A percentile compares a stretch with the other conserved stretches of the same genome.
phyloP scores from a whole-genome alignment of 495 filamentous ascomycete species.

The Acidomyces sp. region DNA sequence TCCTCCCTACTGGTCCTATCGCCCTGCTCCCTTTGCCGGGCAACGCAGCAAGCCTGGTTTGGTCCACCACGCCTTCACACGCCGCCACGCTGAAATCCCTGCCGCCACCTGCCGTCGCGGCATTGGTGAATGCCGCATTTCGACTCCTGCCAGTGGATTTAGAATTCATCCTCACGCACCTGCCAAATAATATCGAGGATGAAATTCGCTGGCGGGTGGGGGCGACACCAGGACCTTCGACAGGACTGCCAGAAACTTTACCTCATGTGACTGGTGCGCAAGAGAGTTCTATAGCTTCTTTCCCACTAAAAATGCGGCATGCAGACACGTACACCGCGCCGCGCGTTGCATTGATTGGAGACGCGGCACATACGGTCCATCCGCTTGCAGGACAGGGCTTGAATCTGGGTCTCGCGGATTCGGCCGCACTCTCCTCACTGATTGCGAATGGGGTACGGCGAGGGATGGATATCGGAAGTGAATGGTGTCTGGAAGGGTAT shows the following conservation, averaged over 20 bases:
- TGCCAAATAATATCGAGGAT: conserved; percentile 43
- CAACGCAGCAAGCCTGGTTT: conserved; percentile 72
- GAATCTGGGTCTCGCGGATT: conserved; percentile 84
- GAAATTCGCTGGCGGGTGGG: conserved; percentile 73
- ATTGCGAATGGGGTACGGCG: conserved; percentile 66
- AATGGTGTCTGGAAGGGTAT: conserved; percentile 66
- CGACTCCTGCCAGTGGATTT: conserved; percentile 67
- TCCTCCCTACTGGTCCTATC: conserved; percentile 81
- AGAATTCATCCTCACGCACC: conserved; percentile 57
- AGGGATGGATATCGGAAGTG: conserved; percentile 61
- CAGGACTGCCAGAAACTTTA: conserved; percentile 13
- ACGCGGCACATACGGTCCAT: conserved; percentile 90
- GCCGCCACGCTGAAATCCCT: conserved; percentile 71
- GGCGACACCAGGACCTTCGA: conserved; percentile 8
- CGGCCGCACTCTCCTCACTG: conserved; percentile 56
- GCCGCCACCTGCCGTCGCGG: conserved; percentile 54
- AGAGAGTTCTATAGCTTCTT: conserved; percentile 68
- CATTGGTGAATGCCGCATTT: conserved; percentile 91
- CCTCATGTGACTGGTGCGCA: conserved; percentile 51
- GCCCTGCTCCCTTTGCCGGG: conserved; percentile 86
- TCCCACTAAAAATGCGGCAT: conserved; percentile 82
- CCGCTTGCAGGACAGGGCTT: conserved; percentile 90
- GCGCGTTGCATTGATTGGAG: conserved; percentile 72
- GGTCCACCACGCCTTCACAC: conserved; percentile 72
- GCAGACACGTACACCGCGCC: conserved; percentile 83